phyloP scores from a whole-genome alignment of 306 rosid genomes.

The Sechiopsis laciniata region DNA sequence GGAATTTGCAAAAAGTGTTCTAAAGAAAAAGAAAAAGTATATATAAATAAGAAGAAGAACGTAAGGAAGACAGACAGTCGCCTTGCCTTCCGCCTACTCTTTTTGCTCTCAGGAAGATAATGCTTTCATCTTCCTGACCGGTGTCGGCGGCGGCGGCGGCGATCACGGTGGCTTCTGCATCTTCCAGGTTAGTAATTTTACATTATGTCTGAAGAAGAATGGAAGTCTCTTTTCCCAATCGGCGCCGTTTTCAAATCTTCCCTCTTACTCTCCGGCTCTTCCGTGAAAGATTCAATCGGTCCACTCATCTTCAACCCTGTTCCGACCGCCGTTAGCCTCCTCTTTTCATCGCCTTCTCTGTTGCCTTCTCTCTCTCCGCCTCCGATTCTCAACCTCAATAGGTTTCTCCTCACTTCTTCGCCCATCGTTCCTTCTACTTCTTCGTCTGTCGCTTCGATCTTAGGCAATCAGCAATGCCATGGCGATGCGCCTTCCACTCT shows the following conservation, averaged over 20 bases:
- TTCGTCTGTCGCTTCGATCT: conserved; percentile 34
- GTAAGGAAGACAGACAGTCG: no score
- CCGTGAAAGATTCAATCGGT: conserved; percentile 31
- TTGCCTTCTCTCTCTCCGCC: conserved; percentile 31
- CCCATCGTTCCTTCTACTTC: conserved; percentile 46
- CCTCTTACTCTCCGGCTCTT: conserved; percentile 27
- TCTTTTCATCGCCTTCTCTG: conserved; percentile 40
- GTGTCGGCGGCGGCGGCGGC: no score
- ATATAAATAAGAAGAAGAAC: no score
- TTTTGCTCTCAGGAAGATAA: no score
- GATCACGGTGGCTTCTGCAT: neutral
- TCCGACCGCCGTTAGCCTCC: conserved; percentile 25
- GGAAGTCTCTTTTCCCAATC: conserved; percentile 55
- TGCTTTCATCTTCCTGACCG: no score
- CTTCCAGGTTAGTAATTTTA: neutral
- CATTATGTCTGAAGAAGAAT: conserved; percentile 29
- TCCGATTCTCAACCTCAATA: conserved; percentile 28
- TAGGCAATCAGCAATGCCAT: conserved; percentile 21
- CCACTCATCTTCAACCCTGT: conserved; percentile 59
- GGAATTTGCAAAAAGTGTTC: no score
- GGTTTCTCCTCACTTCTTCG: conserved; percentile 38
- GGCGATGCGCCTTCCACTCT: conserved; percentile 26
- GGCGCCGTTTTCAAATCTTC: conserved; percentile 32
- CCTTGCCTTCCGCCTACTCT: no score
- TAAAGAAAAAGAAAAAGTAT: no score